Conservation (phyloP, 2,329 filamentous ascomycete genomes). For the Fusarium sp. region DNA sequence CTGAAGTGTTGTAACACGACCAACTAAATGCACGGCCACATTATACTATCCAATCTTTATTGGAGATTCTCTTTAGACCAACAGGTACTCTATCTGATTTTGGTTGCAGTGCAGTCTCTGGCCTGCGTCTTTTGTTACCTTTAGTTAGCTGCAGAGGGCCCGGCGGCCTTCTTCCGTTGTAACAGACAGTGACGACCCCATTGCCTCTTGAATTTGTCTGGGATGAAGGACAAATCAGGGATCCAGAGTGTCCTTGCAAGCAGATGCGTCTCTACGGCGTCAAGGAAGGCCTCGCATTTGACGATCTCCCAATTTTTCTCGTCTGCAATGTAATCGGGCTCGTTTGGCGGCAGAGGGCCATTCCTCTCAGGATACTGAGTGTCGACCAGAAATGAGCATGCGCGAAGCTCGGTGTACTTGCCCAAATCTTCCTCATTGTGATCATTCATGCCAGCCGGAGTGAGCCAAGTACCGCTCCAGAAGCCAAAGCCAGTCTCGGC, state of each 20-base stretch:
- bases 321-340: constrained; percentile 85
- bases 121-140: background rate
- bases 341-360: constrained; percentile 70
- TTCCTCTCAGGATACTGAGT: constrained; percentile 77
- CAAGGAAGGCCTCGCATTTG: constrained; percentile 83
- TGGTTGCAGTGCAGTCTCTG: constrained; percentile 1
- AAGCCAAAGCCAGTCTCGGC: constrained; percentile 76
- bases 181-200: constrained; percentile 94
- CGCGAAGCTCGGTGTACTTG: constrained; percentile 85
- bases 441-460: constrained; percentile 90
- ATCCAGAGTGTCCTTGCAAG: constrained; percentile 86
- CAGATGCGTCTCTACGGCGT: constrained; percentile 78
- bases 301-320: constrained; percentile 81
- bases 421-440: constrained; percentile 85
- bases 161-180: constrained; percentile 61
- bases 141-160: background rate
- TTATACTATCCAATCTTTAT: constrained; percentile 12
- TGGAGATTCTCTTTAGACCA: constrained; percentile 1
- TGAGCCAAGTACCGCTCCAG: constrained; percentile 86
- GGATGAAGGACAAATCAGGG: constrained; percentile 78
- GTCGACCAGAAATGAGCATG: constrained; percentile 89
- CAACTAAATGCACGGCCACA: constrained; percentile 5
- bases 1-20: background rate
- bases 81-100: constrained; percentile 19
- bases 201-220: constrained; percentile 75